These are phyloP conservation scores for Globisporangium yorkense DNA, from an alignment of 352 stramenopile species.

Conservation along the genomic window DNA sequence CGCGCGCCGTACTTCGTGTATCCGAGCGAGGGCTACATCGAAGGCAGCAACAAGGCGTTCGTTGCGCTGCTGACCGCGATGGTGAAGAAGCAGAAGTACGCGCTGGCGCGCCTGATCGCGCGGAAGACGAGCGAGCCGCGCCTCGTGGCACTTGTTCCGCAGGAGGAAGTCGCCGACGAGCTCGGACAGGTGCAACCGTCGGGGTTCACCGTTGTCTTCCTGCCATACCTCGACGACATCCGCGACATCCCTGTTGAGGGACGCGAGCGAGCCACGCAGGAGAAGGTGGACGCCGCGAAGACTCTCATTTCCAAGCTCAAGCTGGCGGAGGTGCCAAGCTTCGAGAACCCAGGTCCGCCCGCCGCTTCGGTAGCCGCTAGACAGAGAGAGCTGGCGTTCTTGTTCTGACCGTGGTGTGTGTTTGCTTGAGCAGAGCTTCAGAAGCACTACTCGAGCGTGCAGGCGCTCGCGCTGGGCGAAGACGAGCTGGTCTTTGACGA, in stretches of 20 bases:
- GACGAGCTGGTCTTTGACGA: constrained; percentile 75
- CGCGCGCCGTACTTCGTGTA: constrained; percentile 79
- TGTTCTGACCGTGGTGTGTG: background rate
- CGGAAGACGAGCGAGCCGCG: constrained; percentile 73
- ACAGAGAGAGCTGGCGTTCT: too few relatives aligned
- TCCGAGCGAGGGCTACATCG: constrained; percentile 69
- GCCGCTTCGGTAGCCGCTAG: too few relatives aligned
- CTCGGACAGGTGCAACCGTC: constrained; percentile 74
- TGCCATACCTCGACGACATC: constrained; percentile 81
- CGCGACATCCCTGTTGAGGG: constrained; percentile 48
- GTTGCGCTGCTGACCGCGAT: constrained; percentile 62
- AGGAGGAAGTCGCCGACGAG: constrained; percentile 70
- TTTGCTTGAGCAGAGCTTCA: constrained; percentile 48
- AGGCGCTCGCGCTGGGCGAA: constrained; percentile 70
- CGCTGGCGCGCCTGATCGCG: constrained; percentile 60
- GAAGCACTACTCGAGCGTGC: constrained; percentile 79
- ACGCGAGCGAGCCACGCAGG: constrained; percentile 27
- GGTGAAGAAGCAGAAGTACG: constrained; percentile 56
- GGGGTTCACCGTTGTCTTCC: constrained; percentile 72
- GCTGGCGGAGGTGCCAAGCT: constrained; percentile 60
- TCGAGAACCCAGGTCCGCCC: constrained; percentile 68
- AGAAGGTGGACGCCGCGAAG: constrained; percentile 63
- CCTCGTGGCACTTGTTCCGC: constrained; percentile 68
- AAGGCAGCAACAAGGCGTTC: constrained; percentile 69
- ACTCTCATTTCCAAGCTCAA: constrained; percentile 68